Evolutionary conservation across 202 grass and related monocot genomes (phyloP), one percentile per base, ranked within the genome.

Genomic region (Digitaria exilis): DNA sequence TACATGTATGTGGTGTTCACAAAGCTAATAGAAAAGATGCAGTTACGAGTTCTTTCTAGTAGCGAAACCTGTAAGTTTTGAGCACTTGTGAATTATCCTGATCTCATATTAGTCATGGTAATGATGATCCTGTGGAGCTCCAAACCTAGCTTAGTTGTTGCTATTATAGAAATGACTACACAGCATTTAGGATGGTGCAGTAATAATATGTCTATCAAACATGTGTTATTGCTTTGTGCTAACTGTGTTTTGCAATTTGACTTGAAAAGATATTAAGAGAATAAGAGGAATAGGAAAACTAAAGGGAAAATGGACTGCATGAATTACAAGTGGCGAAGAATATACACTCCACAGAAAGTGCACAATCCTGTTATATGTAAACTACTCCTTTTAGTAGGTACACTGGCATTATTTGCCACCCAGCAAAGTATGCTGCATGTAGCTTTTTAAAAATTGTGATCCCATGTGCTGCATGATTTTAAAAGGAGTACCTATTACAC

Each of bases 1-100:
- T 99, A 94, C 72, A 96, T 96, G 93, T 95, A 91, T 49, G 87
- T 94, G 41, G 63, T 92, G 65, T 86, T 96, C 42, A 87, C 90
- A 51, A 94, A 94, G 86, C 86, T 94, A 76, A 73, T 92, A 67
- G 93, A 99, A 77, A 94, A 91, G 85, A 94, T 92, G 63, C 89
- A 99, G 86, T 78, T 94, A 75, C 85, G 86, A 69, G 68, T 74
- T 26, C 86, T 95, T 90, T 81, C 88, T 73, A 94, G 71, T 71
- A 90, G 69, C 31, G 93, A 98, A 82, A 96, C 84, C 55, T 83
- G 96, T 99, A 89, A 89, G 92, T 94, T 77, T 52, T 59, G 10
- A 65, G 56, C 56, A 75, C 22, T 39, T 90, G 37, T 55, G 34
- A 69, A n/a, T 56, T 82, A 73, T 39, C 16, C 67, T 78, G 41